These are phyloP conservation scores for Leccinellum albellum DNA, from an alignment of 768 basidiomycete genomes.

Conservation along the genomic window DNA sequence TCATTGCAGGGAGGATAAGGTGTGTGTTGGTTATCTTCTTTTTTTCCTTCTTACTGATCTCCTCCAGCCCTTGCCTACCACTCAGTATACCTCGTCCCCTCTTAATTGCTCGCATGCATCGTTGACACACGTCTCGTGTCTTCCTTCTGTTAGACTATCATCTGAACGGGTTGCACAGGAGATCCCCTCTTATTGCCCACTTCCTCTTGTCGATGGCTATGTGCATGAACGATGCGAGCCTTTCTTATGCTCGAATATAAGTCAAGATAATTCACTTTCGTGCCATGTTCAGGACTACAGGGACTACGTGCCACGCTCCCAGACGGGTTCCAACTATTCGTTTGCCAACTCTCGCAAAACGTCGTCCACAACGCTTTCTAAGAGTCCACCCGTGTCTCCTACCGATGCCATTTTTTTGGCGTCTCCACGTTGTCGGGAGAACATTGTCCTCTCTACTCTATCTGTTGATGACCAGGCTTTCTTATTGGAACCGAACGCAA, in stretches of 20 bases:
- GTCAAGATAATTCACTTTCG: constrained; percentile 10
- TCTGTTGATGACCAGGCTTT: constrained; percentile 11
- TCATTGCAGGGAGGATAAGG: constrained; percentile 7
- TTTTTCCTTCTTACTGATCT: not conserved
- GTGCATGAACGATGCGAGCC: constrained; percentile 12
- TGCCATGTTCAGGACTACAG: constrained; percentile 16
- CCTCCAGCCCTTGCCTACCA: constrained; percentile 17
- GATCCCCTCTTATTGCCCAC: constrained; percentile 19
- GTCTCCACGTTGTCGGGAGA: constrained; percentile 17
- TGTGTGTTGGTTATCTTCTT: not conserved
- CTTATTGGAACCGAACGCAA: not conserved
- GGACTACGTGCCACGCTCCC: constrained; percentile 25
- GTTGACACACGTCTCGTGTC: constrained; percentile 26
- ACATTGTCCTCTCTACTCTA: constrained; percentile 22
- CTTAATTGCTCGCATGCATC: constrained; percentile 25
- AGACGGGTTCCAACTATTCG: constrained; percentile 28
- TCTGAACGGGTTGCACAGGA: constrained; percentile 29
- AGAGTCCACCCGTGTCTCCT: constrained; percentile 22
- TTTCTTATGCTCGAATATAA: not conserved
- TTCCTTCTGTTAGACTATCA: constrained; percentile 30
- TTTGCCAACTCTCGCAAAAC: constrained; percentile 24
- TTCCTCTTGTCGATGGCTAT: constrained; percentile 7
- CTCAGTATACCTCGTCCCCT: constrained; percentile 23
- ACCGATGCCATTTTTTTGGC: constrained; percentile 16
- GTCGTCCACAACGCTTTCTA: constrained; percentile 17